Conservation (phyloP, 129 eudicot species). For the Artemisia argyi region DNA sequence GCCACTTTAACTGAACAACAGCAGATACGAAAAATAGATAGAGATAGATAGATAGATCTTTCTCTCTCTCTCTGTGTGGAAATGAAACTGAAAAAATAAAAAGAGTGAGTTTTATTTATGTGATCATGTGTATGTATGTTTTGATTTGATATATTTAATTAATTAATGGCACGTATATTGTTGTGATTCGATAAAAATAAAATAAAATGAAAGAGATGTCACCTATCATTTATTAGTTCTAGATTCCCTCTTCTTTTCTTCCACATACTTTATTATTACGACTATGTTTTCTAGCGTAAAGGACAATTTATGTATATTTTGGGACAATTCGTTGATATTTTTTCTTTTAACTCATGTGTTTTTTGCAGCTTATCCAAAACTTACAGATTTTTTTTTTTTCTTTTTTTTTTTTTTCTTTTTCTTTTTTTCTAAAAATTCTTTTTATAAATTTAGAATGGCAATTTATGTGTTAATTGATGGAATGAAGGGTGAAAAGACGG, state of each 20-base stretch:
- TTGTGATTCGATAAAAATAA: neutral
- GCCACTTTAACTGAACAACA: constrained; percentile 36
- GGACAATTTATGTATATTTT: neutral
- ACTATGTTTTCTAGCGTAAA: neutral
- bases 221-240: constrained; percentile 36
- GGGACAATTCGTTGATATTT: constrained; percentile 12
- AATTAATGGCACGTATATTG: constrained; percentile 6
- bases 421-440: too few relatives aligned
- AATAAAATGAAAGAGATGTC: constrained; percentile 19
- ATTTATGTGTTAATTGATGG: too few relatives aligned
- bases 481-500: too few relatives aligned
- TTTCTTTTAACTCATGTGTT: too few relatives aligned
- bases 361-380: too few relatives aligned
- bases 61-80: constrained; percentile 38
- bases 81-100: neutral
- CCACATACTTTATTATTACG: too few relatives aligned
- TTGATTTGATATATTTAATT: neutral
- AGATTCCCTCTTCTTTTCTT: constrained; percentile 33
- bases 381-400: too few relatives aligned
- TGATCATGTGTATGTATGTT: too few relatives aligned
- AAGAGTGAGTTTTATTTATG: too few relatives aligned
- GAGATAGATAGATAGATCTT: constrained; percentile 31
- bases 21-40: constrained; percentile 22
- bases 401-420: too few relatives aligned
- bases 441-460: too few relatives aligned